Conservation (phyloP, 2,329 filamentous ascomycete genomes). For the Colletotrichum tamarilloi region DNA sequence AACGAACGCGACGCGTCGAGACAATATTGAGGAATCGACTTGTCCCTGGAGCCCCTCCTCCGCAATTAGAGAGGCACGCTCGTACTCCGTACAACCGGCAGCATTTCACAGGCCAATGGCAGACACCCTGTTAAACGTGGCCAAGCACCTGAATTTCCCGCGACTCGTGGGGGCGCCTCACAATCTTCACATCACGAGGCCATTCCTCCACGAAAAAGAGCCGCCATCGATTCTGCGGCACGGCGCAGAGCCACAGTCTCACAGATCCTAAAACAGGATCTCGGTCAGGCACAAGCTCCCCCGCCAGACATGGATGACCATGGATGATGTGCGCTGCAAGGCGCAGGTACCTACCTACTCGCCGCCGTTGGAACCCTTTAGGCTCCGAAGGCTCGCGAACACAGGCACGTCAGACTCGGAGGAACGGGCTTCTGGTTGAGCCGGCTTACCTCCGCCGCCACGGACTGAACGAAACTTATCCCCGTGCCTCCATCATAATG, state of each 20-base stretch:
- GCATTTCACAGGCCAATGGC: not conserved
- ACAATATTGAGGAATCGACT: slow-evolving; percentile 1
- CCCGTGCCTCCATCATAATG: not conserved
- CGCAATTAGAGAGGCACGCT: not conserved
- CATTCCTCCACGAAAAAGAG: slow-evolving; percentile 34
- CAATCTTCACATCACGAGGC: slow-evolving; percentile 29
- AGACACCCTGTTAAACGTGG: not conserved
- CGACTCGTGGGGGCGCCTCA: slow-evolving; percentile 11
- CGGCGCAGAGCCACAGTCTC: slow-evolving; percentile 4
- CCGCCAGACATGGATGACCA: slow-evolving; percentile 17
- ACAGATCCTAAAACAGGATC: slow-evolving; percentile 12
- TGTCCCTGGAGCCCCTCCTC: not conserved
- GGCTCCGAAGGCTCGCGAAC: not conserved
- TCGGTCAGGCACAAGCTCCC: slow-evolving; percentile 9
- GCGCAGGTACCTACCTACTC: not conserved
- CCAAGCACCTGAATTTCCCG: slow-evolving; percentile 8
- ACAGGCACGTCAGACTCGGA: slow-evolving; percentile 3
- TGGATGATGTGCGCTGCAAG: not conserved
- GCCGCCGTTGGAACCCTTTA: not conserved
- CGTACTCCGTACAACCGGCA: not conserved
- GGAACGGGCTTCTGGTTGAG: slow-evolving; percentile 18
- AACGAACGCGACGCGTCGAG: slow-evolving; percentile 27
- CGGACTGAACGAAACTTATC: slow-evolving; percentile 14
- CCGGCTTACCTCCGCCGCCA: slow-evolving; percentile 24
- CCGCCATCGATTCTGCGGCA: slow-evolving; percentile 23